Base-by-base conservation (phyloP, 2,329 filamentous ascomycete species). In the Colletotrichum tamarilloi region DNA sequence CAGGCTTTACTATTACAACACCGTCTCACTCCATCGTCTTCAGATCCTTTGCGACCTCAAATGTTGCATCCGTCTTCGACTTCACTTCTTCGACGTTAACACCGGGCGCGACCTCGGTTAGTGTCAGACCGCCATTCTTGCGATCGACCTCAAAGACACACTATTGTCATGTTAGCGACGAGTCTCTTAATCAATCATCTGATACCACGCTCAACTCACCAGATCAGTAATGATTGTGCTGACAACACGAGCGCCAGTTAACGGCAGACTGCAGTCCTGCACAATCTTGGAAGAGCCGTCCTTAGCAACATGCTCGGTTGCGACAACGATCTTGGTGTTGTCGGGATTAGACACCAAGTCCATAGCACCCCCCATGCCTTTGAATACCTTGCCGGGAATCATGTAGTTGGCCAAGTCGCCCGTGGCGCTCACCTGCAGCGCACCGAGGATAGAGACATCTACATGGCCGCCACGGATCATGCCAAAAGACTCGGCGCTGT, bases 361-460 rank as follows among this genome's bases (percentile, higher is more conserved):
- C 92, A 94, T 94, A 22, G 92, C 92, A 32, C 92, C 92, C 74
- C 94, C 94, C 92, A 97, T 97, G 22, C 94, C 94, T 87, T 97
- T 97, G 83, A 95, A 91, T 12, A 94, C 90, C 83, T 96, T 97
- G 28, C 94, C 94, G 0, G 94, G 94, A 75, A 97, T 93, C 92
- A 97, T 97, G 87, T 94, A 97, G 83, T 97, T 97, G 58, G 94
- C 94, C 66, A 97, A 84, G 80, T 97, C 94, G 30, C 94, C 94
- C 2, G 89, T 87, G 0, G 93, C 93, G 76, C 91, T 92, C 26
- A 97, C 94, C 84, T 97, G 93, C 76, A 96, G 90, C 2, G 94
- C 92, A 4, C 94, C 94, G 0, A 97, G 88, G 78, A 97, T 95
- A 0, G 93, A 95, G 5, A 97, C 92, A 79, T 97, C 92, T 55